A percentile compares a stretch with the other conserved stretches of the same genome.
Conservation (phyloP, 163 green algal species). For the Scenedesmus sp. region DNA sequence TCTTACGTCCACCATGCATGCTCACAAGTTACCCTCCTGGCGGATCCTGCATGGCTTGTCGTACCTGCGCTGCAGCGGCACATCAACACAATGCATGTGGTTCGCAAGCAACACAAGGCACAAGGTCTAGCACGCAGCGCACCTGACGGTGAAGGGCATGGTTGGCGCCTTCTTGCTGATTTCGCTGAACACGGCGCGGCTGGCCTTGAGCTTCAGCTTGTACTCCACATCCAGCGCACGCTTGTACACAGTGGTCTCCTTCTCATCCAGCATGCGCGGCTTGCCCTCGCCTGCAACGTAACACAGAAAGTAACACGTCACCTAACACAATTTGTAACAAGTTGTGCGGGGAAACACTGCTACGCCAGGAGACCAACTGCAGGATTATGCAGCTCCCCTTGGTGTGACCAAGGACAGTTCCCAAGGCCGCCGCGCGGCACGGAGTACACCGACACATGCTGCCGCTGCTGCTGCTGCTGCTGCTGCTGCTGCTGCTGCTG, state of each 20-base stretch:
- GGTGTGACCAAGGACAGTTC: background rate
- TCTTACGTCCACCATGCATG: too few relatives aligned
- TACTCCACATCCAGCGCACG: constrained; percentile 94
- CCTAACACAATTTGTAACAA: too few relatives aligned
- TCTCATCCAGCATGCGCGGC: constrained; percentile 90
- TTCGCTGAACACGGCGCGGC: constrained; percentile 84
- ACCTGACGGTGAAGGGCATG: constrained; percentile 91
- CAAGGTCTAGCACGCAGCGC: constrained; percentile 53
- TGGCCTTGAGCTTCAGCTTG: constrained; percentile 92
- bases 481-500: background rate
- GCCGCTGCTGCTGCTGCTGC: background rate
- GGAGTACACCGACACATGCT: background rate
- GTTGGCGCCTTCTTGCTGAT: constrained; percentile 89
- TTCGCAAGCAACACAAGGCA: background rate
- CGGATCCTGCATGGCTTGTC: too few relatives aligned
- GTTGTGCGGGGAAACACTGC: background rate
- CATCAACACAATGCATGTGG: too few relatives aligned
- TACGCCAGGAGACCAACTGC: background rate
- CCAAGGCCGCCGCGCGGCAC: background rate
- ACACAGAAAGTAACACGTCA: background rate
- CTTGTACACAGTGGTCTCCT: constrained; percentile 99
- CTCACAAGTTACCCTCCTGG: too few relatives aligned
- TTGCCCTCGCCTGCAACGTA: constrained; percentile 89
- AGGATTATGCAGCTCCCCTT: too few relatives aligned
- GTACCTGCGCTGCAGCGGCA: too few relatives aligned